Conservation (phyloP, 2,329 filamentous ascomycete species). For the Cladophialophora exuberans region DNA sequence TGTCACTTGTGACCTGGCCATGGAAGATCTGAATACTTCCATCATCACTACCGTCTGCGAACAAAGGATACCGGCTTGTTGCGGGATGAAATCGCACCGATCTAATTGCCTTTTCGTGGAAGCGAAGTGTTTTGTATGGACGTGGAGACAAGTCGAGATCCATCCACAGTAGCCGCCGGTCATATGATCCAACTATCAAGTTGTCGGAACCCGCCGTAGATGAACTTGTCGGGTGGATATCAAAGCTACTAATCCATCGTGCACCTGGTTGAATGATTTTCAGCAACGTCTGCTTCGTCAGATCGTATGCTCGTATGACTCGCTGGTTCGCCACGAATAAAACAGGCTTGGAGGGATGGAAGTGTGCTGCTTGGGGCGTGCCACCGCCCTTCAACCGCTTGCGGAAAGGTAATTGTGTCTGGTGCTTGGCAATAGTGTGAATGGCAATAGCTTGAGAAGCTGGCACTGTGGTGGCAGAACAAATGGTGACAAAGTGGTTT, state of each 20-base stretch:
- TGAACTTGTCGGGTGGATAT: slow-evolving; percentile 80
- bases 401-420: slow-evolving; percentile 93
- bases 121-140: slow-evolving; percentile 95
- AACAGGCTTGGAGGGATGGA: slow-evolving; percentile 89
- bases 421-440: slow-evolving; percentile 91
- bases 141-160: slow-evolving; percentile 88
- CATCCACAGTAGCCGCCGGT: slow-evolving; percentile 92
- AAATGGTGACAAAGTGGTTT: slow-evolving; percentile 91
- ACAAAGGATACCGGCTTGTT: slow-evolving; percentile 71
- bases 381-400: slow-evolving; percentile 69
- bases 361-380: slow-evolving; percentile 82
- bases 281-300: slow-evolving; percentile 86
- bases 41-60: slow-evolving; percentile 94
- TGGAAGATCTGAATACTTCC: slow-evolving; percentile 96
- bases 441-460: slow-evolving; percentile 75
- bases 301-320: slow-evolving; percentile 89
- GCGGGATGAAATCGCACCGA: slow-evolving; percentile 84
- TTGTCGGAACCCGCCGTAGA: slow-evolving; percentile 94
- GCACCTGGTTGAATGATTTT: slow-evolving; percentile 93
- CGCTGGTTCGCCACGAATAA: slow-evolving; percentile 97
- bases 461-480: slow-evolving; percentile 62
- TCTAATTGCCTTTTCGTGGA: slow-evolving; percentile 89
- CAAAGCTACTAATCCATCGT: slow-evolving; percentile 91
- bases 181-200: slow-evolving; percentile 90
- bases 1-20: slow-evolving; percentile 88